Conservation (phyloP, 2,329 filamentous ascomycete species). For the Truncatella angustata region DNA sequence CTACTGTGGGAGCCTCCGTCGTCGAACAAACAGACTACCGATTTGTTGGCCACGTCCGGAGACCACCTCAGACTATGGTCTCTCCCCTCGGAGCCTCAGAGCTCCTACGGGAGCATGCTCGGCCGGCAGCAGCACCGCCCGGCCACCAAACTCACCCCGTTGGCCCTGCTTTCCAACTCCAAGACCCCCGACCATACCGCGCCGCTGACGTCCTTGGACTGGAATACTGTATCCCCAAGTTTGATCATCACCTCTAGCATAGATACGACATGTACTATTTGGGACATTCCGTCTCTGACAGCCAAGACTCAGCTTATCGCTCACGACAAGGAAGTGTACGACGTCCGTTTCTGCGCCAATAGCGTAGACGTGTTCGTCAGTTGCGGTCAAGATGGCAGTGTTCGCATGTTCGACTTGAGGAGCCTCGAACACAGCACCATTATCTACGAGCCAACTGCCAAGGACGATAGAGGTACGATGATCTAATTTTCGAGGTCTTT, state of each 20-base stretch:
- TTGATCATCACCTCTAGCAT: constrained; percentile 98
- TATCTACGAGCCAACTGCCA: constrained; percentile 95
- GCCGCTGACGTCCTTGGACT: constrained; percentile 92
- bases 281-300: constrained; percentile 97
- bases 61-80: constrained; percentile 95
- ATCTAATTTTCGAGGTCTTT: not conserved
- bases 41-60: constrained; percentile 90
- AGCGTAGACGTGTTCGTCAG: constrained; percentile 99
- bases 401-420: constrained; percentile 96
- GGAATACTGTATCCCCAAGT: constrained; percentile 96
- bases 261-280: constrained; percentile 98
- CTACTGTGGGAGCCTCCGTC: constrained; percentile 96
- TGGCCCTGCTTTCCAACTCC: constrained; percentile 92
- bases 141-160: constrained; percentile 79
- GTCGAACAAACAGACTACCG: constrained; percentile 90
- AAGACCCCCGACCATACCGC: constrained; percentile 98
- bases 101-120: constrained; percentile 62
- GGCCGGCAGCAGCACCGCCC: constrained; percentile 60
- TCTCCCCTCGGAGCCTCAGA: constrained; percentile 66
- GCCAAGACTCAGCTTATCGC: constrained; percentile 98
- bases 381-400: constrained; percentile 95
- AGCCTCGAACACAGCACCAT: constrained; percentile 98
- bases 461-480: constrained; percentile 65
- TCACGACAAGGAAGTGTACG: constrained; percentile 98
- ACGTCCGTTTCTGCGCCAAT: constrained; percentile 96